Base-by-base conservation (phyloP, 768 basidiomycete genomes). In the Leccinellum rugosiceps region DNA sequence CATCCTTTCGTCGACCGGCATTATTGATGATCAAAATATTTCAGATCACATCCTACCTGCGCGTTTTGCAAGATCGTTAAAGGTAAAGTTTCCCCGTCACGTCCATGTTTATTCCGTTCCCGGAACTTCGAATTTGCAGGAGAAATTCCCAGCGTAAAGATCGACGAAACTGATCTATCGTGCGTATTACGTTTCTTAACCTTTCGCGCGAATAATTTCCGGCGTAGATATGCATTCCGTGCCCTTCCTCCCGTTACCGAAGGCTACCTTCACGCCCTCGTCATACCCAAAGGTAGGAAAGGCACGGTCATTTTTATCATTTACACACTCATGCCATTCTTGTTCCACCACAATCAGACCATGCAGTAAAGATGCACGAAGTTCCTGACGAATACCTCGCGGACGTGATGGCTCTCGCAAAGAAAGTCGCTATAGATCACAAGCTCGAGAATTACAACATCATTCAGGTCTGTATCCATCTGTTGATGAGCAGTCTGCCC, bases 31-130 rank as follows among this genome's bases (percentile, higher is more conserved):
- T 28, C 21, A 11, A 14, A 13, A n/a, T 17, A 44, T 34, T 3
- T 1, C 55, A 85, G 86, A 65, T 76, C 76, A 53, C 77, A 84
- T 53, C 77, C 83, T 14, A 74, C 72, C 23, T 96, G 94, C 73
- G 72, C 92, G 65, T 97, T 97, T 76, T 98, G 95, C 82, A 95
- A 87, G 76, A 95, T 98, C 70, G 80, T 93, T 76, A 89, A 89
- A 73, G 90, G 94, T 87, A 53, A 32, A 71, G 58, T 28, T 15
- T 8, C 41, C 25, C 15, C 3, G 1, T 7, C 19, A 21, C 6
- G 19, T 11, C 14, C 15, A 13, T 11, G 2, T 25, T 6, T 5
- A 11, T 21, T 41, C 1, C 30, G 17, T 9, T 15, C 25, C 1
- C 19, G 35, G 11, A 13, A 32, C 3, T 1, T 2, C 19, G 15